Percentiles rank a stretch among this genome's conserved stretches.
phyloP scores from a whole-genome alignment of 2,329 filamentous ascomycete species.

The Apiospora kogelbergensis region DNA sequence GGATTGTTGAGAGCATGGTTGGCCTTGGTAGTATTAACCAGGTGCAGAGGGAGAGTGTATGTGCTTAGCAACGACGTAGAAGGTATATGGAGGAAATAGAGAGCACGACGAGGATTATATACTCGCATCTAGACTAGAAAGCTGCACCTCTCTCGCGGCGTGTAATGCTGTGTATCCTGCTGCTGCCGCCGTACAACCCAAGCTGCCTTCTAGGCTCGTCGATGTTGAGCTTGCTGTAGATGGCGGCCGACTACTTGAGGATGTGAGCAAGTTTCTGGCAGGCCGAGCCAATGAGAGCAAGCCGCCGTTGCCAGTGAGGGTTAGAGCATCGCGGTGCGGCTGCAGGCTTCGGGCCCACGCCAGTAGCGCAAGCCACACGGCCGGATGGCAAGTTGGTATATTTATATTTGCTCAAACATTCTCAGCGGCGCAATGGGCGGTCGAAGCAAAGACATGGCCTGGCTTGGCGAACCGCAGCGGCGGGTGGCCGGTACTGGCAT shows the following conservation, averaged over 20 bases:
- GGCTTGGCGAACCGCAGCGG: no score
- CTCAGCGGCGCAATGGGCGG: background rate
- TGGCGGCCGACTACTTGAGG: no score
- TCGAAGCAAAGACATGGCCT: no score
- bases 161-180: no score
- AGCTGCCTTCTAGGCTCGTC: background rate
- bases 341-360: background rate
- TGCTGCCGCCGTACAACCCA: no score
- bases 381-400: background rate
- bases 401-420: slow-evolving; percentile 13
- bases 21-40: background rate
- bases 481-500: no score
- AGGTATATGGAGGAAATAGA: background rate
- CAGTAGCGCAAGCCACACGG: background rate
- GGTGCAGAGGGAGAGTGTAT: no score
- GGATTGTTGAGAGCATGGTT: slow-evolving; percentile 10
- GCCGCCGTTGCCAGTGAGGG: no score
- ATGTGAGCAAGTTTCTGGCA: no score
- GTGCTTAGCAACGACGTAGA: background rate
- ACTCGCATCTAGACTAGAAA: background rate
- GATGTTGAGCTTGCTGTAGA: background rate
- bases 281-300: no score
- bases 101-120: background rate
- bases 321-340: background rate
- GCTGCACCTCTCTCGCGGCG: background rate